Evolutionary conservation across 805 yeast species (phyloP), one percentile per base, ranked within the genome.

Genomic region (Yarrowia bubula): DNA sequence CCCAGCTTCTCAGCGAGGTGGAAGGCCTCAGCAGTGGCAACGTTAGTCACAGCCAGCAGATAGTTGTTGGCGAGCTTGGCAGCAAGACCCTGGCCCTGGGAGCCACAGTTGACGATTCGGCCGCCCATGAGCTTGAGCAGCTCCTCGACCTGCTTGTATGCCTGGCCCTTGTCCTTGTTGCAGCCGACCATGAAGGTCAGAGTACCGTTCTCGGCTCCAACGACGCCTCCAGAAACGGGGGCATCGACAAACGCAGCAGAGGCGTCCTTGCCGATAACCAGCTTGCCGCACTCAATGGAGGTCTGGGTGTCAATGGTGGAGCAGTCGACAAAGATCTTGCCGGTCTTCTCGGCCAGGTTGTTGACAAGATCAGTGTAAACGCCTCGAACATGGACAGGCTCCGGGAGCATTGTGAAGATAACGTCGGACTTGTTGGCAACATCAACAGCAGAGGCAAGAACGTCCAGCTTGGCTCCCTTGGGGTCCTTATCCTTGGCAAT

Each of bases 201-300:
- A 0, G 84, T 78, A 1, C 78, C 86, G 61, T 82, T 81, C 60
- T 79, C 71, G 7, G 86, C 86, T 1, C 86, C 86, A 0, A 79
- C 80, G 0, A 80, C 82, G 14, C 86, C 86, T 3, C 86, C 86
- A 9, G 84, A 80, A 1, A 83, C 86, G 0, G 86, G 86, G 9
- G 86, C 79, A 69, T 83, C 86, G 43, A 83, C 79, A 68, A 81
- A 83, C 7, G 69, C 48, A 10, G 44, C 57, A 66, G 79, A 82
- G 33, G 70, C 64, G 65, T 76, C 78, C 32, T 68, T 64, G 1
- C 80, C 77, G 46, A 78, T 70, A 62, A 81, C 79, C 47, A 68
- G 69, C 7, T 75, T 68, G 60, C 81, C 80, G 41, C 80, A 73
- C 41, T 75, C 77, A 11, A 72, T 71, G 7, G 85, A 81, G 8